phyloP scores from a whole-genome alignment of 305 asterid species.

The Stenogyne calaminthoides region DNA sequence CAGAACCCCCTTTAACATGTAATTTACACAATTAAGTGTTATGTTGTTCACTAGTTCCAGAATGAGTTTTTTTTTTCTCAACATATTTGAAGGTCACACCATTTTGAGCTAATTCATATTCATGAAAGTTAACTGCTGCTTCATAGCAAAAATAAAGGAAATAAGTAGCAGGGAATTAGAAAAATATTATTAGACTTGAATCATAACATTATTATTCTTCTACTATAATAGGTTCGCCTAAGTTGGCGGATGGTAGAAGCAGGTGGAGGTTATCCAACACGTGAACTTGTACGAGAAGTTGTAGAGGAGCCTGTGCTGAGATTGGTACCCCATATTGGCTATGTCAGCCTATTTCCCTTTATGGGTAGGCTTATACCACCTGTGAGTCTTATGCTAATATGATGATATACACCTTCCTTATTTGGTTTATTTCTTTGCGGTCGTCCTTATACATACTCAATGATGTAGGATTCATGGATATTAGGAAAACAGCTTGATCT shows the following conservation, averaged over 20 bases:
- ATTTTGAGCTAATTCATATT: conserved; percentile 12
- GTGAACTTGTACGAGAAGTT: conserved; percentile 78
- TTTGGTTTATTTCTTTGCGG: conserved; percentile 18
- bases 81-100: background rate
- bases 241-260: conserved; percentile 68
- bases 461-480: conserved; percentile 71
- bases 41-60: conserved; percentile 5
- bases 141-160: background rate
- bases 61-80: conserved; percentile 13
- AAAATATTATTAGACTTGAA: background rate
- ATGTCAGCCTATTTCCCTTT: conserved; percentile 94
- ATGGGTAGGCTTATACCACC: conserved; percentile 93
- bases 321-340: conserved; percentile 94
- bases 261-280: conserved; percentile 60
- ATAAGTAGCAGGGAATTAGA: background rate
- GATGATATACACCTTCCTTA: background rate
- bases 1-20: background rate
- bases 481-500: conserved; percentile 86
- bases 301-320: conserved; percentile 70
- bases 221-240: conserved; percentile 63
- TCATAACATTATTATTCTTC: conserved; percentile 11
- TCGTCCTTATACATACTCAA: conserved; percentile 17
- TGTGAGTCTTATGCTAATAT: conserved; percentile 54
- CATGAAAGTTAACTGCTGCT: conserved; percentile 3
- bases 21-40: conserved; percentile 8